A percentile compares a stretch with the other conserved stretches of the same genome.
Evolutionary conservation across 768 basidiomycete genomes (phyloP).

Genomic region (Tephrocybe rancida): DNA sequence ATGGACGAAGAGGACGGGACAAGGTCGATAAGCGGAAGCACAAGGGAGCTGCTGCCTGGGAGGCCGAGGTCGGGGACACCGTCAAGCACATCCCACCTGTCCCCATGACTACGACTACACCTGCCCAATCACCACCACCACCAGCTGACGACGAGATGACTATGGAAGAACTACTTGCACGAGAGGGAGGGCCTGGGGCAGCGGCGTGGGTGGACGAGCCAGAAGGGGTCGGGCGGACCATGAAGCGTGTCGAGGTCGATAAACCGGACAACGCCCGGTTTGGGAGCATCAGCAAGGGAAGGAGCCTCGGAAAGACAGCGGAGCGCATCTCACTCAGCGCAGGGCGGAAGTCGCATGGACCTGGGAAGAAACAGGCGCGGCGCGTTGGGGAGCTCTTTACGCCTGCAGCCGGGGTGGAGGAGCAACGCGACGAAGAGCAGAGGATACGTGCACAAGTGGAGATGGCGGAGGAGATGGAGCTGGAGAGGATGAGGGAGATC

Average conservation of each 20-base stretch:
- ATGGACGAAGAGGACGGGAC: background rate
- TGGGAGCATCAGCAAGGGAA: conserved; percentile 4
- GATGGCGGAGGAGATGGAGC: conserved; percentile 16
- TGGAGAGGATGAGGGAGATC: conserved; percentile 20
- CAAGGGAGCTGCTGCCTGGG: conserved; percentile 17
- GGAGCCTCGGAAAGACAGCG: background rate
- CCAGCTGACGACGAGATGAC: conserved; percentile 14
- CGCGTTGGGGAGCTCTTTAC: conserved; percentile 12
- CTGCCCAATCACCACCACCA: background rate
- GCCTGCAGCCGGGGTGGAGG: background rate
- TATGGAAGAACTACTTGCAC: conserved; percentile 18
- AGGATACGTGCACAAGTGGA: conserved; percentile 49
- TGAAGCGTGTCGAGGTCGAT: conserved; percentile 9
- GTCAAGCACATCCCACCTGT: conserved; percentile 11
- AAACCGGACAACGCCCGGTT: background rate
- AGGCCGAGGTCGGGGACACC: conserved; percentile 17
- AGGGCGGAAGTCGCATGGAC: conserved; percentile 1
- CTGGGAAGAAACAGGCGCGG: conserved; percentile 1
- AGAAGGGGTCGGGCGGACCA: conserved; percentile 6
- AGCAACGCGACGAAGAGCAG: background rate
- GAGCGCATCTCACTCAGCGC: conserved; percentile 4
- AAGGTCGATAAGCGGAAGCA: background rate
- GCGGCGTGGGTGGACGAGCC: conserved; percentile 16
- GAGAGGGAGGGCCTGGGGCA: conserved; percentile 9
- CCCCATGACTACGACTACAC: background rate